Evolutionary conservation across 2,329 filamentous ascomycete species (phyloP).

Genomic region (Septoria linicola): DNA sequence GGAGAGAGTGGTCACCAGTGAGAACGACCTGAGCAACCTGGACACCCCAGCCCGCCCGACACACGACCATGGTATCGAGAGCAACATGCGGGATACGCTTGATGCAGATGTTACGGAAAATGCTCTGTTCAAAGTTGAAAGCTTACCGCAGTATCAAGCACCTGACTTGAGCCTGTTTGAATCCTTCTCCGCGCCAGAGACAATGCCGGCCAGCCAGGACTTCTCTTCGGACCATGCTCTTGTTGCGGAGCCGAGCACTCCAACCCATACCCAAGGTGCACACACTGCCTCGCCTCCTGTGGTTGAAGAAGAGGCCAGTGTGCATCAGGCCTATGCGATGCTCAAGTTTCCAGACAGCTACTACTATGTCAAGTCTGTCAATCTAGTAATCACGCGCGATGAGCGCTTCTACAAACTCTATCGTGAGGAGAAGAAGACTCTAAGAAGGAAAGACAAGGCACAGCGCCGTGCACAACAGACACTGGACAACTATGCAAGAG

Average conservation of each 20-base stretch:
- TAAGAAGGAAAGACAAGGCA: slow-evolving; percentile 15
- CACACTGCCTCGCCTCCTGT: slow-evolving; percentile 14
- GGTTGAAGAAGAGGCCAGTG: slow-evolving; percentile 16
- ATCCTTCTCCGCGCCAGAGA: background rate
- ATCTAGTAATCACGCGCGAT: slow-evolving; percentile 71
- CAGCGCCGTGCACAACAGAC: slow-evolving; percentile 17
- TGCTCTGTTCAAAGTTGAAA: slow-evolving; percentile 5
- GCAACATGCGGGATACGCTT: slow-evolving; percentile 23
- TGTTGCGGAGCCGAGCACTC: slow-evolving; percentile 10
- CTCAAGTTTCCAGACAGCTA: slow-evolving; percentile 72
- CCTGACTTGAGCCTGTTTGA: background rate
- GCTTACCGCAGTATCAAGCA: background rate
- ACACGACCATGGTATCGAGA: slow-evolving; percentile 25
- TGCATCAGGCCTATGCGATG: slow-evolving; percentile 56
- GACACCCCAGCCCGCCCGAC: slow-evolving; percentile 20
- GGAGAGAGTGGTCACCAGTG: background rate
- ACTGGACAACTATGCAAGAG: slow-evolving; percentile 30
- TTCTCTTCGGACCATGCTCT: background rate
- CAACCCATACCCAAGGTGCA: slow-evolving; percentile 1
- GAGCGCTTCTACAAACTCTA: slow-evolving; percentile 24
- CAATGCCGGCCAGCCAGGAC: background rate
- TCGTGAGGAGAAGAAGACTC: slow-evolving; percentile 25
- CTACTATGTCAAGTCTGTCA: slow-evolving; percentile 75
- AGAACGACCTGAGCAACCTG: slow-evolving; percentile 3
- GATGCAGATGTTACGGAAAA: slow-evolving; percentile 1